Evolutionary conservation across 2,329 filamentous ascomycete species (phyloP).

Genomic region (Chaetoscypha palmicola): DNA sequence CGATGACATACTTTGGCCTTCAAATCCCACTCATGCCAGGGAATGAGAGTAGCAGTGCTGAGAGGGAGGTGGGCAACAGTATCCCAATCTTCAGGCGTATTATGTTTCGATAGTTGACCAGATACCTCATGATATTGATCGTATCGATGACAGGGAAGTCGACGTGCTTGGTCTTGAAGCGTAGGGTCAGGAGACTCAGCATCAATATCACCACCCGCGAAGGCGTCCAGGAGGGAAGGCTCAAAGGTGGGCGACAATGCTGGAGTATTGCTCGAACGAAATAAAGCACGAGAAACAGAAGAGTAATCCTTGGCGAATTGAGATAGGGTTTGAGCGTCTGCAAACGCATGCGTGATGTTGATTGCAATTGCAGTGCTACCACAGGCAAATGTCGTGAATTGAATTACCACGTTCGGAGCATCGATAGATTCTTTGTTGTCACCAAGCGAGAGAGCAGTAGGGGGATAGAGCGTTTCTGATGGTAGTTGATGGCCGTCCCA

Average conservation of each 20-base stretch:
- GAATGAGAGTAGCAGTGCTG: constrained; percentile 31
- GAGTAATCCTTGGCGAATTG: constrained; percentile 40
- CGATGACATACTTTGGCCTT: constrained; percentile 29
- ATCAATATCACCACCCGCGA: constrained; percentile 29
- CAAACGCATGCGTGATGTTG: constrained; percentile 38
- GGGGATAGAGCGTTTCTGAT: constrained; percentile 31
- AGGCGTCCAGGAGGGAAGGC: constrained; percentile 34
- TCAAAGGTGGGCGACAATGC: constrained; percentile 33
- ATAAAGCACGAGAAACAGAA: constrained; percentile 22
- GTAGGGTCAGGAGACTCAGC: constrained; percentile 23
- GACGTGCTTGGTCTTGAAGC: constrained; percentile 28
- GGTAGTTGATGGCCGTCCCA: constrained; percentile 33
- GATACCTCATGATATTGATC: constrained; percentile 35
- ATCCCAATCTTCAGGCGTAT: constrained; percentile 22
- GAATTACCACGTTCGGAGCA: constrained; percentile 31
- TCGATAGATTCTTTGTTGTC: constrained; percentile 7
- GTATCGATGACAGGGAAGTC: constrained; percentile 39
- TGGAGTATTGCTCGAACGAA: constrained; percentile 8
- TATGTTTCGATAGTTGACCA: constrained; percentile 20
- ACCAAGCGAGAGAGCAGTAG: constrained; percentile 31
- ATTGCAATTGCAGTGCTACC: constrained; percentile 37
- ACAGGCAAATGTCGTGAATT: constrained; percentile 36
- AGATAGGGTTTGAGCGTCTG: constrained; percentile 38
- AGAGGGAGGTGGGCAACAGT: constrained; percentile 18
- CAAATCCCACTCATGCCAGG: constrained; percentile 39